Percentiles rank a stretch among this genome's conserved stretches.
Evolutionary conservation across 139 green algal species (phyloP).

Genomic region (Chlorokybus atmophyticus): DNA sequence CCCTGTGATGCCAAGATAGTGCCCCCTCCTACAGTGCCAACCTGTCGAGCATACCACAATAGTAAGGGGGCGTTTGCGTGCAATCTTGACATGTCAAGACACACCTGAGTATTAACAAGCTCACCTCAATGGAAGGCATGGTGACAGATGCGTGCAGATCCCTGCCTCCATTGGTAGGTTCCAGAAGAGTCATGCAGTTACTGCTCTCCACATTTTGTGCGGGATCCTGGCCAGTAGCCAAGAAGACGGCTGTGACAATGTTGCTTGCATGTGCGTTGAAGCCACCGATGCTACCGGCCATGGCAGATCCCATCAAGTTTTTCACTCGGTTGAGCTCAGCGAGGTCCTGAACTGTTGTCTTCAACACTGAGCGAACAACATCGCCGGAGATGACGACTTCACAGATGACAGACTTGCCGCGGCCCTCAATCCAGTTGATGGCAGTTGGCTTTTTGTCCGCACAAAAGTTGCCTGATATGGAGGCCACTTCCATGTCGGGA

Average conservation of each 20-base stretch:
- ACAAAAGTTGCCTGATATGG: conserved; percentile 2
- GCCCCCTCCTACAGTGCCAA: conserved; percentile 4
- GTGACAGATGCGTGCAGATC: background rate
- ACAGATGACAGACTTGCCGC: background rate
- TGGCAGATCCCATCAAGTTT: background rate
- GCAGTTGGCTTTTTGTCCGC: background rate
- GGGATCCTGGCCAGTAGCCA: background rate
- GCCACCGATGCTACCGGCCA: background rate
- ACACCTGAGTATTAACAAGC: no score
- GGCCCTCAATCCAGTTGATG: conserved; percentile 1
- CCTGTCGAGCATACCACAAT: background rate
- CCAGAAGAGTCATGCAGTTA: conserved; percentile 3
- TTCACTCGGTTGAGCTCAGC: background rate
- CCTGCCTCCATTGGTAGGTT: background rate
- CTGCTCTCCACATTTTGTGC: background rate
- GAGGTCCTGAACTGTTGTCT: background rate
- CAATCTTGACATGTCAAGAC: no score
- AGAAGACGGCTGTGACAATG: background rate
- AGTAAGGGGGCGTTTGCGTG: background rate
- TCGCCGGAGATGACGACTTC: background rate
- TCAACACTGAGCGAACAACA: background rate
- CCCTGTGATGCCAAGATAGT: background rate
- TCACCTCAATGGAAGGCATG: background rate
- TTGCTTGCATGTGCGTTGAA: conserved; percentile 3
- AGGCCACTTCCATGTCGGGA: background rate